Base-by-base conservation (phyloP, 129 eudicot genomes). In the Deinandra increscens region DNA sequence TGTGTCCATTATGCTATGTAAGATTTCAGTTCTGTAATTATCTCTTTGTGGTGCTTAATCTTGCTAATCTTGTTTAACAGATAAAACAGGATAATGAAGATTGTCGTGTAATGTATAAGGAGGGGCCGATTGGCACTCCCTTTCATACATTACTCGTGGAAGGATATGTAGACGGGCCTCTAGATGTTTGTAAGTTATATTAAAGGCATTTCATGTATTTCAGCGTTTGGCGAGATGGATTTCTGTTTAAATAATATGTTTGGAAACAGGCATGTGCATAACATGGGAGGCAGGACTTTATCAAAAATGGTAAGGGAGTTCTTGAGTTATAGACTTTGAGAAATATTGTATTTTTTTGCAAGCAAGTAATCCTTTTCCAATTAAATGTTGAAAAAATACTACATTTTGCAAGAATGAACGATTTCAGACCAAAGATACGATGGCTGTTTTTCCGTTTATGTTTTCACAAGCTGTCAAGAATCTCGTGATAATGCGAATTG, bases 51-150 rank as follows among this genome's bases (percentile, higher is more conserved):
- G 13, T 36, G 22, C 37, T 38, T 37, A 60, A 22, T 11, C 9
- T 58, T 58, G 62, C 19, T 29, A 22, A 58, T n/a, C 44, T 34
- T 42, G 44, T 70, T 70, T 34, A 61, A 23, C 79, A 93, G 99
- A 67, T 93, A 77, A 93, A 93, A 80, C 90, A 89, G 54, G 99
- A 93, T 74, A 93, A 80, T 64, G 83, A 93, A 69, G 99, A 93
- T 48, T 81, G 80, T 26, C 88, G 99, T 73, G 97, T 89, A 62
- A 93, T 93, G 99, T 93, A 93, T 80, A 76, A 90, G 65, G 99
- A 93, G 81, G 98, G 95, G 36, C 98, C 91, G 1, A 80, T 59
- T 46, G 99, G 95, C 59, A 83, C 95, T 60, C 99, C 96, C 34
- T 87, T 77, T 78, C 99, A 93, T 72, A 71, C 90, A 59, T 79